phyloP scores from a whole-genome alignment of 257 asterid genomes.

The Plantago ovata region DNA sequence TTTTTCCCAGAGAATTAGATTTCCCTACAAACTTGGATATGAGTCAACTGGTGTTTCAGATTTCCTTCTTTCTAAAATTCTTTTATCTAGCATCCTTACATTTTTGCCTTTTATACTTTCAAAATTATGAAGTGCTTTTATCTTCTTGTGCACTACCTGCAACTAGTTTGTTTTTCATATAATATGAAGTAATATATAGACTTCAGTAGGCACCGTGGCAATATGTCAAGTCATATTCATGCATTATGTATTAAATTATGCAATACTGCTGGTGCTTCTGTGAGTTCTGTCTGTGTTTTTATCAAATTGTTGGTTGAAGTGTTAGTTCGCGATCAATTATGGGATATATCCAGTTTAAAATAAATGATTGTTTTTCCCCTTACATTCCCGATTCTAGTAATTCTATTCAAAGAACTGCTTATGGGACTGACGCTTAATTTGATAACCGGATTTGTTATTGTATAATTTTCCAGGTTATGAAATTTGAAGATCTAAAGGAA shows the following conservation, averaged over 20 bases:
- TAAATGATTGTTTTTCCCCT: neutral
- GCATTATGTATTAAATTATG: too few species aligned
- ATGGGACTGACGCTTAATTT: constrained; percentile 1
- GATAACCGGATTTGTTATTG: constrained; percentile 16
- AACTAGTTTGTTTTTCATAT: too few species aligned
- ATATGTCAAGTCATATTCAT: too few species aligned
- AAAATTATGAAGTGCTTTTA: too few species aligned
- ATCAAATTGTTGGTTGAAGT: neutral
- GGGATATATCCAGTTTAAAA: neutral
- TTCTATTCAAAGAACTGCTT: neutral
- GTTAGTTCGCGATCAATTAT: neutral
- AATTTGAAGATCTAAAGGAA: constrained; percentile 92
- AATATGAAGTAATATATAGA: too few species aligned
- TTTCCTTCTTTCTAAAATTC: neutral
- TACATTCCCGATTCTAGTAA: neutral
- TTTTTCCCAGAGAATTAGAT: neutral
- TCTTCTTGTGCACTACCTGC: too few species aligned
- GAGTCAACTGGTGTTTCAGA: neutral
- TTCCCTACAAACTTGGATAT: neutral
- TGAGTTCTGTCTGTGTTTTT: neutral
- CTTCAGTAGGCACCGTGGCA: too few species aligned
- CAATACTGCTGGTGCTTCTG: neutral
- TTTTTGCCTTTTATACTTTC: too few species aligned
- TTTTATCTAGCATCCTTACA: too few species aligned
- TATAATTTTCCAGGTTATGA: constrained; percentile 67